Evolutionary conservation across 441 rosid species (phyloP).

Genomic region (Viola pubescens): DNA sequence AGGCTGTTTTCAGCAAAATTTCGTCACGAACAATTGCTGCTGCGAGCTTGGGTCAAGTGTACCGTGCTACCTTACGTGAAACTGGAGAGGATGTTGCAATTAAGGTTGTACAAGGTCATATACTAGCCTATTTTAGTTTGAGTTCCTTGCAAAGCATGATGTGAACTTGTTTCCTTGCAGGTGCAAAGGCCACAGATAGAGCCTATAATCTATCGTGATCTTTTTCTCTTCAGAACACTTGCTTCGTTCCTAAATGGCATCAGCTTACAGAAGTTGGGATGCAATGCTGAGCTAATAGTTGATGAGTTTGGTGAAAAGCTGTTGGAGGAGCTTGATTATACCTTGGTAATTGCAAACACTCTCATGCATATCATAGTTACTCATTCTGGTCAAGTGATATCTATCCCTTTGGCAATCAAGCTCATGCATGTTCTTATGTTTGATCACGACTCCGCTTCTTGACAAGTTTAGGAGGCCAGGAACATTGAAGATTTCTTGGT

Average conservation of each 20-base stretch:
- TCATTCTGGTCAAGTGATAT: not conserved
- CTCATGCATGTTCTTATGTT: not conserved
- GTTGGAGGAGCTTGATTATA: constrained; percentile 95
- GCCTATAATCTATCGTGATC: constrained; percentile 87
- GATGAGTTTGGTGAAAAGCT: constrained; percentile 97
- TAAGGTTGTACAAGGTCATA: constrained; percentile 45
- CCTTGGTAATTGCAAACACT: constrained; percentile 50
- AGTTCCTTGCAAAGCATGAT: constrained; percentile 5
- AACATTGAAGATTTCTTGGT: constrained; percentile 88
- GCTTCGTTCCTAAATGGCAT: constrained; percentile 88
- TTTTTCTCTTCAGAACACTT: constrained; percentile 87
- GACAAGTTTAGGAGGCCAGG: constrained; percentile 63
- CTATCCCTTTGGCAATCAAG: constrained; percentile 6
- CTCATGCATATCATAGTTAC: too few relatives aligned
- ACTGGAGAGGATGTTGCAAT: constrained; percentile 95
- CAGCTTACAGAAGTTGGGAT: constrained; percentile 82
- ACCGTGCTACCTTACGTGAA: constrained; percentile 79
- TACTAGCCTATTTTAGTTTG: not conserved
- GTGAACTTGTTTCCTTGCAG: constrained; percentile 33
- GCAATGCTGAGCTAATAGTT: constrained; percentile 91
- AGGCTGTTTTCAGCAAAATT: constrained; percentile 77
- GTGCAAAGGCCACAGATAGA: constrained; percentile 90
- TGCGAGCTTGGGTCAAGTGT: constrained; percentile 96
- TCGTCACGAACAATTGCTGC: constrained; percentile 87
- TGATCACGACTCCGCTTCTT: not conserved